Percentiles rank a stretch among this genome's conserved stretches.
These are phyloP conservation scores for Fusarium virguliforme DNA, from an alignment of 2,329 filamentous ascomycete genomes.

Conservation along the genomic window DNA sequence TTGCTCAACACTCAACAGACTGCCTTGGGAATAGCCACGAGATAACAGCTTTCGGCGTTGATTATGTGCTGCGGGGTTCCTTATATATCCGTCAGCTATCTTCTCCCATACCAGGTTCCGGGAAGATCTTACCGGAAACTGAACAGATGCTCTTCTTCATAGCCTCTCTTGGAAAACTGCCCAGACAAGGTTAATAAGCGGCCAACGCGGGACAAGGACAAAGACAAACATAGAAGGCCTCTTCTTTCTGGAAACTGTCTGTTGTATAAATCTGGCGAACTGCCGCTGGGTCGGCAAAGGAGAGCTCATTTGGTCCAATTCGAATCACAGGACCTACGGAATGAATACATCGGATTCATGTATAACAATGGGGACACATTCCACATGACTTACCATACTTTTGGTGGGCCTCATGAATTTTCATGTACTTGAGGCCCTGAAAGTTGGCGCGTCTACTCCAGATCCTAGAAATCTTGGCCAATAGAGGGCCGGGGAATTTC, in stretches of 20 bases:
- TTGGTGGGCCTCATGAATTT: slow-evolving; percentile 15
- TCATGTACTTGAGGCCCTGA: slow-evolving; percentile 11
- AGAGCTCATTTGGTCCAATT: slow-evolving; percentile 19
- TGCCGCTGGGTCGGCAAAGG: slow-evolving; percentile 11
- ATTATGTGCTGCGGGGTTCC: slow-evolving; percentile 6
- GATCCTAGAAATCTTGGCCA: slow-evolving; percentile 16
- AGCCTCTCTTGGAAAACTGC: slow-evolving; percentile 8
- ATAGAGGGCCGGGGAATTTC: slow-evolving; percentile 4
- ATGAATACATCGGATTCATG: background rate
- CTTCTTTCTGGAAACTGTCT: slow-evolving; percentile 11
- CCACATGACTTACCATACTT: slow-evolving; percentile 9
- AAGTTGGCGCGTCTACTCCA: slow-evolving; percentile 16
- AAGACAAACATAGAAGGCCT: slow-evolving; percentile 13
- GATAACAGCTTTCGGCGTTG: slow-evolving; percentile 8
- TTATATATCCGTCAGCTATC: background rate
- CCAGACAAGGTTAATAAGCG: background rate
- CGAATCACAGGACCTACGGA: slow-evolving; percentile 5
- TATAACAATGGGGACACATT: background rate
- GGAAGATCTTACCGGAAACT: slow-evolving; percentile 10
- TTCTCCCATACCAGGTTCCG: background rate
- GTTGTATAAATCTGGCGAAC: slow-evolving; percentile 7
- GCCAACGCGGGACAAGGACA: background rate
- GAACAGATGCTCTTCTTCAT: slow-evolving; percentile 15
- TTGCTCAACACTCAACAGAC: slow-evolving; percentile 5
- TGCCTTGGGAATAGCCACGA: slow-evolving; percentile 6